Percentiles rank a stretch among this genome's conserved stretches.
These are phyloP conservation scores for Aphanomyces stellatus DNA, from an alignment of 352 stramenopile genomes.

Conservation along the genomic window DNA sequence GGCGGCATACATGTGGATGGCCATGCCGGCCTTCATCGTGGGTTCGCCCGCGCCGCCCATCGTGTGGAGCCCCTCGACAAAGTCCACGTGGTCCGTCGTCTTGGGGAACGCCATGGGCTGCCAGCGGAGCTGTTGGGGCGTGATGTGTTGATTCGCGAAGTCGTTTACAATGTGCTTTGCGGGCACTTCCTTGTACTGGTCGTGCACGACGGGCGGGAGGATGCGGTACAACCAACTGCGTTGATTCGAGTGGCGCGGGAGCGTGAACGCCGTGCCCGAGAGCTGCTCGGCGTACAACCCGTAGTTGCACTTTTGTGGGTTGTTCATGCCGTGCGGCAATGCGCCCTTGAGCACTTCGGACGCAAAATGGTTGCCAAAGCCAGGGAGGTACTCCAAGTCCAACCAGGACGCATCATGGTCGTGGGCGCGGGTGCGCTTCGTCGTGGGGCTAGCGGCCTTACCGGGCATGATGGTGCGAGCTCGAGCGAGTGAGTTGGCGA, in stretches of 20 bases:
- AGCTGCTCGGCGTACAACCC: conserved; percentile 93
- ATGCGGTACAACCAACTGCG: conserved; percentile 93
- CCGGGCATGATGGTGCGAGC: neutral
- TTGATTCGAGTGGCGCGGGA: conserved; percentile 82
- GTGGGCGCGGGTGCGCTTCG: neutral
- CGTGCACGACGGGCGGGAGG: conserved; percentile 75
- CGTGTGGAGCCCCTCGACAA: conserved; percentile 83
- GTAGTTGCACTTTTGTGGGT: conserved; percentile 89
- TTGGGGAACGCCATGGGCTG: conserved; percentile 68
- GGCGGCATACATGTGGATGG: conserved; percentile 91
- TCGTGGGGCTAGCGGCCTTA: neutral
- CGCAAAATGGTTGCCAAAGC: conserved; percentile 92
- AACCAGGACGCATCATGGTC: conserved; percentile 28
- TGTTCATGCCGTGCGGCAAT: conserved; percentile 91
- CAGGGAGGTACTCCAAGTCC: conserved; percentile 76
- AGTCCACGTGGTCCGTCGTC: conserved; percentile 56
- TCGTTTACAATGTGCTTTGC: conserved; percentile 56
- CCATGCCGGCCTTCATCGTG: conserved; percentile 85
- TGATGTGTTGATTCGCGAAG: conserved; percentile 57
- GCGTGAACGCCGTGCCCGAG: conserved; percentile 94
- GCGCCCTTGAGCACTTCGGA: conserved; percentile 85
- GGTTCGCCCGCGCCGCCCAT: conserved; percentile 84
- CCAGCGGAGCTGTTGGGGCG: conserved; percentile 91
- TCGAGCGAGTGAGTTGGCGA: neutral
- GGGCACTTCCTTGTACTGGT: conserved; percentile 43